Base-by-base conservation (phyloP, 805 yeast genomes). In the Myxozyma sirexii region DNA sequence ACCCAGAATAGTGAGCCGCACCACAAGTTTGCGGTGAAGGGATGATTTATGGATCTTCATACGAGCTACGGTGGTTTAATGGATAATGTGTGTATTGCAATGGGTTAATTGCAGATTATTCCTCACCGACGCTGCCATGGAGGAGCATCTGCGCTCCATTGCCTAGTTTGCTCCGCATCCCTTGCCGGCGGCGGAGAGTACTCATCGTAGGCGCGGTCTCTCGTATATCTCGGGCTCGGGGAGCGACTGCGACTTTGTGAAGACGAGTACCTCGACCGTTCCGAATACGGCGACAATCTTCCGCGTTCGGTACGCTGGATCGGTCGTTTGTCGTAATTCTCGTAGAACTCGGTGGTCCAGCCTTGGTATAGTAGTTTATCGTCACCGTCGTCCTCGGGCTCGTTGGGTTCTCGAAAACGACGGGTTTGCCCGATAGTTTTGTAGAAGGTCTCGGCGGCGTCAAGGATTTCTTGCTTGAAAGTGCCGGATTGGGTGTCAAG, bases 361-460 rank as follows among this genome's bases (percentile, higher is more conserved):
- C 63, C 59, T 39, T 60, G 58, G 27, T 59, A 59, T 24, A 37
- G 52, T 43, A 50, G 46, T 12, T 52, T 43, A 13, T 50, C 47
- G 2, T 29, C 10, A 29, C 19, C 12, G 1, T 41, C 47, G 4
- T 29, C 41, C 5, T 51, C 45, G 6, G 4, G 31, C 33, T 52
- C 54, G 8, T 54, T 45, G 8, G 57, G 41, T 33, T 58, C 62
- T 13, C 35, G 35, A 37, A 59, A 59, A 13, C 19, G 26, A 7
- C 54, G 50, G 12, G 48, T 38, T 5, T 35, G 17, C 44, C 54
- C 21, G 19, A 45, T 37, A 8, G 47, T 17, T 21, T 26, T 49
- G 31, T 57, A 65, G 39, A 57, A 53, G 51, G 54, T 26, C 26
- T 63, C 60, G 27, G 61, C 53, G 23, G 58, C 57, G 23, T 37